Evolutionary conservation across 257 asterid genomes (phyloP).

Genomic region (Ballota nigra): DNA sequence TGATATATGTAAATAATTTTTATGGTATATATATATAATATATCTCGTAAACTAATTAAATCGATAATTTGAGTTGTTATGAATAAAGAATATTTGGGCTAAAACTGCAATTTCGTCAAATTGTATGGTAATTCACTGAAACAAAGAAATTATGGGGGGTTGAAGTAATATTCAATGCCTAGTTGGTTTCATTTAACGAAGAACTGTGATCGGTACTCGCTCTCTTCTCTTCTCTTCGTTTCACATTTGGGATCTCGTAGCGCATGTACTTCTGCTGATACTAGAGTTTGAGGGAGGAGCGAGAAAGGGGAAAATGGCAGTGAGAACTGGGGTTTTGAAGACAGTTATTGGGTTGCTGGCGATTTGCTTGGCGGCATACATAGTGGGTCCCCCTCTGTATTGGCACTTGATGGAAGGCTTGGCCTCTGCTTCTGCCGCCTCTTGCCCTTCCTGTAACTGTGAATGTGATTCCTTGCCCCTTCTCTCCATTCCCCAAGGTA

Average conservation of each 20-base stretch:
- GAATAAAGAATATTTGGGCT: background rate
- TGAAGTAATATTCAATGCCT: slow-evolving; percentile 7
- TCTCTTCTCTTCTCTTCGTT: slow-evolving; percentile 1
- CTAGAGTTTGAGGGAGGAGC: slow-evolving; percentile 8
- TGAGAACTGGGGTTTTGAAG: slow-evolving; percentile 53
- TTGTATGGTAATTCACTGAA: background rate
- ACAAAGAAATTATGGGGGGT: background rate
- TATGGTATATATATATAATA: too few relatives aligned
- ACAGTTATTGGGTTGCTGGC: slow-evolving; percentile 60
- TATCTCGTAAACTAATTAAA: too few relatives aligned
- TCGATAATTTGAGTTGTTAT: background rate
- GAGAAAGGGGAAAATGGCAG: slow-evolving; percentile 59
- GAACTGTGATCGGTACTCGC: slow-evolving; percentile 19
- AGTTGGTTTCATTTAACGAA: slow-evolving; percentile 21
- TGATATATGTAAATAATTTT: too few relatives aligned
- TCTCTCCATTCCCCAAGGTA: slow-evolving; percentile 69
- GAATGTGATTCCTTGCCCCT: slow-evolving; percentile 74
- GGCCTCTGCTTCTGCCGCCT: slow-evolving; percentile 58
- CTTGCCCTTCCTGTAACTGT: slow-evolving; percentile 74
- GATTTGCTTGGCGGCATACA: slow-evolving; percentile 59
- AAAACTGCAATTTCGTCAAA: background rate
- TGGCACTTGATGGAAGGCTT: slow-evolving; percentile 83
- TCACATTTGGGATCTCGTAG: slow-evolving; percentile 29
- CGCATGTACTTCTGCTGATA: slow-evolving; percentile 8
- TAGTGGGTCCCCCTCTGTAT: slow-evolving; percentile 83